Evolutionary conservation across 1,284 basidiomycete species (phyloP), one percentile per base, ranked within the genome.

Genomic region (Calocybe gambosa): DNA sequence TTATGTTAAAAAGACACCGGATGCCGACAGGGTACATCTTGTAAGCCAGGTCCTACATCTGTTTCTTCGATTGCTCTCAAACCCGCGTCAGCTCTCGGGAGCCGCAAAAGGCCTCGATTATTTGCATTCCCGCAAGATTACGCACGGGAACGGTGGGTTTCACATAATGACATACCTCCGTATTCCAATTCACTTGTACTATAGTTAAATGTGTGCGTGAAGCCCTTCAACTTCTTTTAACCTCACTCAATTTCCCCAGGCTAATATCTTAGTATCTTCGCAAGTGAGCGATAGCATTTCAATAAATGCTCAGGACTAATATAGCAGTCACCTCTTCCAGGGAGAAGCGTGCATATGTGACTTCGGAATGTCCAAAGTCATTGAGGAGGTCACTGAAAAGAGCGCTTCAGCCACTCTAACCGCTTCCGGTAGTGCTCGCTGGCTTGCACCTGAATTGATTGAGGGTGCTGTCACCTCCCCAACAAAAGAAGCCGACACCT

Each of bases 121-220:
- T 57, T 62, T 81, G 9, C 78, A 80, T 54, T 53, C 52, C 5
- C 55, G 65, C 39, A 67, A 67, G 15, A 63, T 79, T 21, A 69
- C 78, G 18, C 78, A 80, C 52, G 78, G 78, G 28, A 74, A 79
- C 58, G 59, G 79, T 80, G 52, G 60, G 77, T 62, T 25, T 34
- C 41, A 35, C 12, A 44, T 9, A 10, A 29, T 34, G 8, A 4
- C n/a, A 19, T 18, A 33, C 20, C 31, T 25, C 43, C 18, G 12
- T 16, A 37, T 34, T 35, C 23, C 38, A 21, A 20, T 25, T 20
- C n/a, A 15, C 18, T 4, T 43, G n/a, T n/a, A n/a, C n/a, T n/a
- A n/a, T n/a, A 80, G 78, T 80, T 41, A 78, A 78, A 75, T 78
- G 78, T 52, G 78, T 79, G 61, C 55, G 76, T 67, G 18, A 10